These are phyloP conservation scores for Alternaria sp. DNA, from an alignment of 2,329 filamentous ascomycete genomes.

Conservation along the genomic window DNA sequence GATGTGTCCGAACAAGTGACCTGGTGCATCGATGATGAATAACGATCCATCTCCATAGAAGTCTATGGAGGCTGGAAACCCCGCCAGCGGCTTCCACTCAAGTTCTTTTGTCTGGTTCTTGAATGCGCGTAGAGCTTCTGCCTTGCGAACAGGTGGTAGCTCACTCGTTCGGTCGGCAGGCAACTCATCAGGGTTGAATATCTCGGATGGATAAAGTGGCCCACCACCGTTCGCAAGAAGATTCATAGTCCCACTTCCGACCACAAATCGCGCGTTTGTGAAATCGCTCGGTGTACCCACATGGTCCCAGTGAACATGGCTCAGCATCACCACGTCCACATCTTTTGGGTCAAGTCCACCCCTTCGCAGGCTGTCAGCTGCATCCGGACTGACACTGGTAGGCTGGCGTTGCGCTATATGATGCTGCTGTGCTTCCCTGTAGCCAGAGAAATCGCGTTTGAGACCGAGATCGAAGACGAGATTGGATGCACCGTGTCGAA, in stretches of 20 bases:
- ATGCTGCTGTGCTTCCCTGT: slow-evolving; percentile 52
- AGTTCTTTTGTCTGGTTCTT: slow-evolving; percentile 16
- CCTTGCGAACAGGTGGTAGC: slow-evolving; percentile 43
- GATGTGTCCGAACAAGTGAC: slow-evolving; percentile 60
- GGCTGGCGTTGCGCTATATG: slow-evolving; percentile 58
- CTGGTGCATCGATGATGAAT: slow-evolving; percentile 58
- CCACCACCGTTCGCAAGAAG: slow-evolving; percentile 36
- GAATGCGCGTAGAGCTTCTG: slow-evolving; percentile 30
- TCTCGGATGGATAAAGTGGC: slow-evolving; percentile 50
- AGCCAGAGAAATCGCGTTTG: slow-evolving; percentile 54
- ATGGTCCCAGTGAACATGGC: slow-evolving; percentile 66
- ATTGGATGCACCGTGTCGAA: slow-evolving; percentile 52
- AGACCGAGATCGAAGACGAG: slow-evolving; percentile 64
- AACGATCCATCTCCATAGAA: slow-evolving; percentile 56
- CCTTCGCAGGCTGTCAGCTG: slow-evolving; percentile 45
- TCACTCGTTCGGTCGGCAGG: slow-evolving; percentile 53
- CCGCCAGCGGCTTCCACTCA: slow-evolving; percentile 53
- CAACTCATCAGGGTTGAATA: slow-evolving; percentile 55
- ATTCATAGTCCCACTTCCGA: slow-evolving; percentile 52
- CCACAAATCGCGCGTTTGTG: slow-evolving; percentile 55
- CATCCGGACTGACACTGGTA: slow-evolving; percentile 54
- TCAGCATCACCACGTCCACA: slow-evolving; percentile 55
- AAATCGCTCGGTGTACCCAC: slow-evolving; percentile 64
- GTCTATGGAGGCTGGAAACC: slow-evolving; percentile 56
- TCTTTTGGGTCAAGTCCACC: slow-evolving; percentile 48